Conservation (phyloP, 768 basidiomycete genomes). For the Tylopilus sp. region DNA sequence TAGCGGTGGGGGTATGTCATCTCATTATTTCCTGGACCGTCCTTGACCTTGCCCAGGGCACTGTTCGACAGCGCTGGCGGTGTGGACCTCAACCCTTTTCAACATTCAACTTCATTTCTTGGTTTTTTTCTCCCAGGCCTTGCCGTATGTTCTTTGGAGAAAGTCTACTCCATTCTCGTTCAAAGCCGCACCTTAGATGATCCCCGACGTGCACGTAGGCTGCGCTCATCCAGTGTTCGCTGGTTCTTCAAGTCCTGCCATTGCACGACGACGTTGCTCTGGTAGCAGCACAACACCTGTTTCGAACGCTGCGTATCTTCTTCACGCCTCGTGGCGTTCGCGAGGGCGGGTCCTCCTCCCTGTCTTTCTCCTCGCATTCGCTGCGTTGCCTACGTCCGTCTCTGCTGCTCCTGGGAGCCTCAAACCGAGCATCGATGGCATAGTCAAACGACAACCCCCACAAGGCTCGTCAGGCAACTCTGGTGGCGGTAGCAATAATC, state of each 20-base stretch:
- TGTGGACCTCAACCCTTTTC: conserved; percentile 6
- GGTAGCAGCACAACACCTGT: not conserved
- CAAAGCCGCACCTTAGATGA: conserved; percentile 1
- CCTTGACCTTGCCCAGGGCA: conserved; percentile 3
- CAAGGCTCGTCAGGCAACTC: not conserved
- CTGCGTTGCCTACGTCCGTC: not conserved
- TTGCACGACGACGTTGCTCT: conserved; percentile 7
- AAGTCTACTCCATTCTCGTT: not conserved
- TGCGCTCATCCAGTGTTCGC: not conserved
- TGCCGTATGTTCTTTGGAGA: not conserved
- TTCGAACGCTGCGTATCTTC: not conserved
- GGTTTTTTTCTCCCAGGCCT: not conserved
- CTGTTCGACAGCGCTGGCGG: conserved; percentile 6
- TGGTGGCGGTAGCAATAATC: not conserved
- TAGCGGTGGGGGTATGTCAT: not conserved
- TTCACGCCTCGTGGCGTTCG: conserved; percentile 1
- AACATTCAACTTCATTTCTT: not conserved
- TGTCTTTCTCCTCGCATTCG: conserved; percentile 6
- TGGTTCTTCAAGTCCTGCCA: not conserved
- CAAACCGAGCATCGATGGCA: not conserved
- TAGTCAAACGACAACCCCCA: not conserved
- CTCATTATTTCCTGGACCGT: not conserved
- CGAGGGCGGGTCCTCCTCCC: not conserved
- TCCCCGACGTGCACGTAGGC: conserved; percentile 2
- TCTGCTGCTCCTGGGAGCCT: conserved; percentile 7